Evolutionary conservation across 306 rosid genomes (phyloP).

Genomic region (Lotus japonicus): DNA sequence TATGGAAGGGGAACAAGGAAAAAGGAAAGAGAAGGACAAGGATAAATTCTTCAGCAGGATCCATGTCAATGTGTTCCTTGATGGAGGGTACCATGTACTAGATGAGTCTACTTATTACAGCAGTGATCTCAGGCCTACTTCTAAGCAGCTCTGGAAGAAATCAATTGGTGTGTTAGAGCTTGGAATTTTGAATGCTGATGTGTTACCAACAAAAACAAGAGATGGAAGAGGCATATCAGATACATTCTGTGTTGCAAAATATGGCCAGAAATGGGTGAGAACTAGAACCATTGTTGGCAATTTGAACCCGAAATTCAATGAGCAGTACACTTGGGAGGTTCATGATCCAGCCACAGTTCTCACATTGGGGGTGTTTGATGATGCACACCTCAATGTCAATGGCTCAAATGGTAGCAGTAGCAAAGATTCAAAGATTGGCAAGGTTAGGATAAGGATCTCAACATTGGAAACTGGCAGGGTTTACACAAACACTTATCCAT

Average conservation of each 20-base stretch:
- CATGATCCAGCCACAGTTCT: slow-evolving; percentile 83
- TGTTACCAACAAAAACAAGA: slow-evolving; percentile 62
- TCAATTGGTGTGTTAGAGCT: slow-evolving; percentile 79
- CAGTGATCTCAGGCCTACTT: slow-evolving; percentile 78
- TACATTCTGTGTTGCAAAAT: slow-evolving; percentile 85
- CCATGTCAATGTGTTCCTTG: slow-evolving; percentile 57
- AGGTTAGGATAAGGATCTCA: slow-evolving; percentile 85
- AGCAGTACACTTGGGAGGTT: slow-evolving; percentile 98
- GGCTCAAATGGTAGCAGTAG: slow-evolving; percentile 32
- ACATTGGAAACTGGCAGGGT: slow-evolving; percentile 74
- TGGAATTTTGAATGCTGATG: slow-evolving; percentile 64
- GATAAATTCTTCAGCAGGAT: slow-evolving; percentile 66
- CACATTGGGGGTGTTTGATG: slow-evolving; percentile 78
- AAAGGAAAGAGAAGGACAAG: slow-evolving; percentile 44
- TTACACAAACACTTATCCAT: slow-evolving; percentile 72
- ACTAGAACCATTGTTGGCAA: slow-evolving; percentile 71
- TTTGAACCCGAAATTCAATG: slow-evolving; percentile 64
- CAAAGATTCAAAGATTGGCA: slow-evolving; percentile 61
- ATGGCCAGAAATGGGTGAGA: slow-evolving; percentile 90
- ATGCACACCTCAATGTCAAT: slow-evolving; percentile 45
- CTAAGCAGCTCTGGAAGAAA: slow-evolving; percentile 68
- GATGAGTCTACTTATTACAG: slow-evolving; percentile 89
- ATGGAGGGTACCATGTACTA: slow-evolving; percentile 94
- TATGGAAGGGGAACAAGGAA: slow-evolving; percentile 41
- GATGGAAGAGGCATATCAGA: slow-evolving; percentile 67